Evolutionary conservation across 2,329 filamentous ascomycete species (phyloP), one percentile per base, ranked within the genome.

Genomic region (Neospermospora avenae): DNA sequence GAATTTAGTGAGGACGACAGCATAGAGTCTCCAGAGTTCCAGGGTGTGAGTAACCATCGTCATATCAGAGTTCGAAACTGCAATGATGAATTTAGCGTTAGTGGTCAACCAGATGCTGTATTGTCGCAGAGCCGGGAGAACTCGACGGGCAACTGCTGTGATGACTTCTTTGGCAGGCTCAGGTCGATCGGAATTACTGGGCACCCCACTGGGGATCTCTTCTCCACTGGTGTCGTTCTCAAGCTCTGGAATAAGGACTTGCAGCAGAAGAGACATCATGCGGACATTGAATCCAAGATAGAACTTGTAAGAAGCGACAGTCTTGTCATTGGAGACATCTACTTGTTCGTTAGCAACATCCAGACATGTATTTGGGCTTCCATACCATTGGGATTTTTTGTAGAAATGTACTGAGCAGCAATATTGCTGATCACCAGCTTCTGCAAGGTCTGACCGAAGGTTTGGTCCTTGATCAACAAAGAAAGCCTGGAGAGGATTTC

Each of bases 391-490:
- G 87, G 80, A 67, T 82, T 84, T 24, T 83, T 76, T 31, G 80
- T 80, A 45, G 91, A 88, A 70, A 90, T 82, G 65, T 88, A 84
- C 72, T 95, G 91, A 6, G 93, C 91, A 5, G 91, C 86, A 63
- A 98, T 89, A 69, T 96, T 98, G 67, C 93, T 85, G 46, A 97
- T 78, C 5, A 90, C 84, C 74, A 97, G 88, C 72, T 92, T 95
- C 63, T 90, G 82, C 28, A 97, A 74, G 13, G 84, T 81, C 13
- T 81, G 80, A 46, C 87, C 83, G 52, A 88, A 80, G 1, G 83
- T 81, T 10, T 85, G 81, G 63, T 86, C 84, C 71, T 89, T 91
- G 28, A 95, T 78, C 31, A 90, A 84, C 66, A 89, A 83, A 51
- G 86, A 83, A 39, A 96, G 77, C 53, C 92, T 88, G 67, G 88